Evolutionary conservation across 2,329 filamentous ascomycete genomes (phyloP), one percentile per base, ranked within the genome.

Genomic region (Aspergillus piperis): DNA sequence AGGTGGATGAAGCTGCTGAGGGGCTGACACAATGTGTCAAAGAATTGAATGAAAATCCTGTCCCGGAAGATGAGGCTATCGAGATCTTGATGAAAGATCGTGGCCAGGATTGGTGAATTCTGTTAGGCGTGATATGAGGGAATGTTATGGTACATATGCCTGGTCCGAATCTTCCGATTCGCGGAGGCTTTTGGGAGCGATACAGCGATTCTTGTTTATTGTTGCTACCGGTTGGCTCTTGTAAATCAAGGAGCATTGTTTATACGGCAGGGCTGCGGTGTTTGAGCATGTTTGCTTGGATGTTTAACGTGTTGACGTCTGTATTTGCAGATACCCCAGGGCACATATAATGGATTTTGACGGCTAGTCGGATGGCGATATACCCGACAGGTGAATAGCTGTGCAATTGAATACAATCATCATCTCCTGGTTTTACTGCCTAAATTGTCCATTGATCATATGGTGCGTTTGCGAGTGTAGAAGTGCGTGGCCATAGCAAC

Each of bases 1-100:
- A 91, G 60, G 90, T 98, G 13, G 95, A 98, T 68, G 85, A 86
- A 59, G 85, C 92, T 54, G 82, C 97, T 0, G 90, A 92, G 55
- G 87, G 88, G 2, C 80, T 99, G 47, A 86, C 96, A 50, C 87
- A 91, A 63, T 95, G 95, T 2, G 90, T 98, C 2, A 94, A 96
- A 77, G 79, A 81, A 42, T 58, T 79, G 21, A 96, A 92, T 70
- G 93, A 97, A 73, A 74, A 79, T 53, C 77, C 77, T 5, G 71
- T 79, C 25, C 75, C 77, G 8, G 75, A 78, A 62, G 77, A 79
- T 48, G 75, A 77, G 62, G 77, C 76, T 27, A 77, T 79, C 54
- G 77, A 79, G 66, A 78, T 79, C 30, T 61, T 79, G 44, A 79
- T 79, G 77, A 73, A 73, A 60, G 77, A 79, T 63, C 74, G 77